Conservation (phyloP, 345 rosid species). For the Isatis tinctoria region DNA sequence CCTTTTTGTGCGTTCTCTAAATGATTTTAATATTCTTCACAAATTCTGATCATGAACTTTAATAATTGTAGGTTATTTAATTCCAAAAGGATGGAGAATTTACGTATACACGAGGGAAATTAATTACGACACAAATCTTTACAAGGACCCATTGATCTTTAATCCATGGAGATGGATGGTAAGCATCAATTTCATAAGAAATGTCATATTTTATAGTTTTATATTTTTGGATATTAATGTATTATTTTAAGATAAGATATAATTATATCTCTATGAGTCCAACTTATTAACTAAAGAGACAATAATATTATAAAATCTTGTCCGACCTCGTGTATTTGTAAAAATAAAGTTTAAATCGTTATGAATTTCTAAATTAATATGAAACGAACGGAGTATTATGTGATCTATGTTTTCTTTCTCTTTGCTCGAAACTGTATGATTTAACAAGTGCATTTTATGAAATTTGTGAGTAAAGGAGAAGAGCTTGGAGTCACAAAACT, state of each 20-base stretch:
- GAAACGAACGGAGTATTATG: neutral
- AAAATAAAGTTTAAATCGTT: neutral
- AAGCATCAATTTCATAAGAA: neutral
- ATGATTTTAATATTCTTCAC: neutral
- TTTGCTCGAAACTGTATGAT: too few relatives aligned
- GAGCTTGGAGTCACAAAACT: conserved; percentile 52
- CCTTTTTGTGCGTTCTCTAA: conserved; percentile 6
- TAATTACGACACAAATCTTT: conserved; percentile 62
- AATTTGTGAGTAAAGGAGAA: conserved; percentile 16
- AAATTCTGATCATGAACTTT: conserved; percentile 9
- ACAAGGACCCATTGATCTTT: conserved; percentile 62
- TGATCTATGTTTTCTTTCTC: neutral
- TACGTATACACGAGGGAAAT: conserved; percentile 65
- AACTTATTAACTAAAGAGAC: neutral
- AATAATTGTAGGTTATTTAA: conserved; percentile 27
- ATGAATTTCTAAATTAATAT: neutral
- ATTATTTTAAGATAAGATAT: neutral
- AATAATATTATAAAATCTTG: neutral
- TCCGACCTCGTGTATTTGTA: neutral
- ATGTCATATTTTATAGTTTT: neutral
- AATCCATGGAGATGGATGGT: conserved; percentile 94
- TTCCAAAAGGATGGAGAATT: conserved; percentile 41
- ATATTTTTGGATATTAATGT: neutral
- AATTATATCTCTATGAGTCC: neutral
- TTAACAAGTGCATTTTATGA: neutral